Evolutionary conservation across 345 rosid species (phyloP).

Genomic region (Linum usitatissimum): DNA sequence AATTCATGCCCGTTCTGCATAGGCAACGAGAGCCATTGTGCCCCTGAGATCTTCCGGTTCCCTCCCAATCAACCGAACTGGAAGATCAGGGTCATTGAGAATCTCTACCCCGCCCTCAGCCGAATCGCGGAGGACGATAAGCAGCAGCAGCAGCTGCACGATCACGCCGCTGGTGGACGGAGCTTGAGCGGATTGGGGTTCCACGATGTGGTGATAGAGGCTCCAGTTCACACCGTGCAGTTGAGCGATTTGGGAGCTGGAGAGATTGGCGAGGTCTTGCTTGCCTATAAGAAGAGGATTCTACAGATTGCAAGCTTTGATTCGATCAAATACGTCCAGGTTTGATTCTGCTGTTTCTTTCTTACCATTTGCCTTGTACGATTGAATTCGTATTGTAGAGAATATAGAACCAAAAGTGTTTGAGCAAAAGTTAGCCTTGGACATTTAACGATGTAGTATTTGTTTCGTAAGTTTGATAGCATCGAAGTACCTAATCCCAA

Average conservation of each 20-base stretch:
- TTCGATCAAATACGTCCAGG: slow-evolving; percentile 65
- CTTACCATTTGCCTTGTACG: too few relatives aligned
- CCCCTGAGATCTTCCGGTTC: slow-evolving; percentile 75
- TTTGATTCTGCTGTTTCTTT: slow-evolving; percentile 9
- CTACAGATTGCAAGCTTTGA: slow-evolving; percentile 40
- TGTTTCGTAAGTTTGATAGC: too few relatives aligned
- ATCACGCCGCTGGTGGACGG: slow-evolving; percentile 10
- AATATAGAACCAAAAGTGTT: too few relatives aligned
- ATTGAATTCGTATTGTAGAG: too few relatives aligned
- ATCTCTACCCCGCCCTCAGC: slow-evolving; percentile 69
- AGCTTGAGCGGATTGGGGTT: slow-evolving; percentile 52
- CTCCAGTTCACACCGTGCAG: slow-evolving; percentile 60
- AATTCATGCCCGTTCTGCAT: slow-evolving; percentile 63
- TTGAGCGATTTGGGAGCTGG: slow-evolving; percentile 40
- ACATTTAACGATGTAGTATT: too few relatives aligned
- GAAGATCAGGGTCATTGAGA: slow-evolving; percentile 81
- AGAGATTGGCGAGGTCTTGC: slow-evolving; percentile 53
- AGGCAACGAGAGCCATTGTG: slow-evolving; percentile 74
- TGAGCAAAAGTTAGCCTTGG: too few relatives aligned
- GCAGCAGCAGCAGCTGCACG: neutral
- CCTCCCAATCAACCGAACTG: slow-evolving; percentile 36
- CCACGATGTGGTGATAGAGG: slow-evolving; percentile 82
- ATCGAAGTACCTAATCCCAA: too few relatives aligned
- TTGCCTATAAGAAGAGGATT: slow-evolving; percentile 62
- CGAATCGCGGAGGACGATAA: slow-evolving; percentile 30